Evolutionary conservation across 2,329 filamentous ascomycete genomes (phyloP), one percentile per base, ranked within the genome.

Genomic region (Fusarium gaditjirri): DNA sequence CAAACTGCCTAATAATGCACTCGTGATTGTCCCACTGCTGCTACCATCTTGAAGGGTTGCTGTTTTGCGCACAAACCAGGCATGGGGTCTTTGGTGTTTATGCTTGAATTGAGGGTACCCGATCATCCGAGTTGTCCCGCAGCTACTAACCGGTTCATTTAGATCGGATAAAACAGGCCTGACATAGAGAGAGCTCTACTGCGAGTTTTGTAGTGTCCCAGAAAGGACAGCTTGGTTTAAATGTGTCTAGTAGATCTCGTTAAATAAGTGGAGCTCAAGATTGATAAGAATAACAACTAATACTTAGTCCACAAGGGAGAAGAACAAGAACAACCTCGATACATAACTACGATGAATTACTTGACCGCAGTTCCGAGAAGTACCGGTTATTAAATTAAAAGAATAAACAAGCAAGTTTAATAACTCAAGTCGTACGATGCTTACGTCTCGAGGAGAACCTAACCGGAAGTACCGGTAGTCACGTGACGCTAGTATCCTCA

Each of bases 391-490:
- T 23, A 2, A 23, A 19, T 13, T 5, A 9, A 5, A 8, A 8
- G 27, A 33, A 49, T 7, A 33, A 12, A 10, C 19, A 49, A 5
- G 7, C 23, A 33, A 5, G 29, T 25, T 52, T 3, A 5, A 38
- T 8, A 8, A 16, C 5, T 17, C 27, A 53, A 53, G 49, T 53
- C 49, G 8, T 36, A 39, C 33, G 33, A 39, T 39, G 33, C 23
- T 53, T 53, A 27, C 49, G 23, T 27, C 33, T 17, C 4, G 0
- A 27, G 49, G 17, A 39, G 49, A 19, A 38, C 19, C 14, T 53
- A n/a, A 14, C 33, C 49, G 49, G 49, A 53, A 39, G 23, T n/a
- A 38, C 33, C 49, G 49, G 49, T 13, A n/a, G 14, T 53, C 49
- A 53, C 49, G 49, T 53, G 49, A 53, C 19, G 9, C 23, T 39